Base-by-base conservation (phyloP, 352 stramenopile genomes). In the Lagenidium sp. region DNA sequence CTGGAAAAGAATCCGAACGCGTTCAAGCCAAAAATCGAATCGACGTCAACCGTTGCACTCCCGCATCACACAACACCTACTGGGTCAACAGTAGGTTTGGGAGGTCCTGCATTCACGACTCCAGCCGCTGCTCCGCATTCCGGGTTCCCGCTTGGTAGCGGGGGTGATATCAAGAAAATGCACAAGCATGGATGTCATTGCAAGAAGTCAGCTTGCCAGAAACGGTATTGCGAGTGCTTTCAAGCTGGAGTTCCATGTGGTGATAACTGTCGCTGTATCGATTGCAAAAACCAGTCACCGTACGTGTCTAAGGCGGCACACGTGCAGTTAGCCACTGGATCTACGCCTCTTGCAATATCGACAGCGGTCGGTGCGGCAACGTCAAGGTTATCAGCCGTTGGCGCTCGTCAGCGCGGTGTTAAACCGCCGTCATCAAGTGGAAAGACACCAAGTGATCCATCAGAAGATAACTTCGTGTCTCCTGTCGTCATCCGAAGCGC, bases 161-260 rank as follows among this genome's bases (percentile, higher is more conserved):
- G 26, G 57, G 48, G 31, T 44, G 50, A 57, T 13, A 32, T 69
- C 22, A 85, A 70, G 38, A 86, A 83, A 52, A 86, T 83, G 52
- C 94, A 98, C 68, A 97, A 97, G 49, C 65, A 95, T 21, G 94
- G 95, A 4, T 98, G 95, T 54, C 95, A 97, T 50, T 98, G 95
- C 55, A 94, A 97, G 22, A 98, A 98, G 55, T 97, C 83, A 18
- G 87, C 83, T 2, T 98, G 95, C 47, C 87, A 98, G 51, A 98
- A 98, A 70, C 97, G 97, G 36, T 98, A 98, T 59, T 98, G 95
- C 58, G 95, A 98, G 63, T 98, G 95, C 38, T 98, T 95, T 57
- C 88, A 97, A 53, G 90, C 89, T 0, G 83, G 76, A 6, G 75
- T 94, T 6, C 57, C 72, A 12, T 96, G 85, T 43, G 83, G 76